Evolutionary conservation across 805 yeast species (phyloP).

Genomic region (Candida michaelii): DNA sequence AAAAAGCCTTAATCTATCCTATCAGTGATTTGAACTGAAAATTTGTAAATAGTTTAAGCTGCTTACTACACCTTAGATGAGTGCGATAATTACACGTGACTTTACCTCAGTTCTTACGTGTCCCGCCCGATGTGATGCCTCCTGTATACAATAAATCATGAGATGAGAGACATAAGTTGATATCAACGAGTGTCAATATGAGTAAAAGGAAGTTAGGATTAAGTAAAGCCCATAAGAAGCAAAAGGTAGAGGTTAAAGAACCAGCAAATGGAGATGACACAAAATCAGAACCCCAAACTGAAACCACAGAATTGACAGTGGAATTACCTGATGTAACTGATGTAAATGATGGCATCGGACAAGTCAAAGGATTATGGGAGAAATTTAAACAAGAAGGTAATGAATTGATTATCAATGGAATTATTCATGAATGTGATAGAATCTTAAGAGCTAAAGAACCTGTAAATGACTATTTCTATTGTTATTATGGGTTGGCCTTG

Average conservation of each 20-base stretch:
- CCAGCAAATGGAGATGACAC: not conserved
- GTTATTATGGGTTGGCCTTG: conserved; percentile 69
- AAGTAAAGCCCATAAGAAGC: conserved; percentile 42
- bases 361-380: conserved; percentile 69
- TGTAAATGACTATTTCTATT: conserved; percentile 13
- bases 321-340: conserved; percentile 70
- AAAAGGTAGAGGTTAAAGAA: conserved; percentile 14
- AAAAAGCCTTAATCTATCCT: too few relatives aligned
- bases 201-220: conserved; percentile 40
- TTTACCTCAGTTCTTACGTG: not conserved
- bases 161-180: too few relatives aligned
- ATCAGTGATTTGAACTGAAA: too few relatives aligned
- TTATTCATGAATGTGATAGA: conserved; percentile 90
- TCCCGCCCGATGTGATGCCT: not conserved
- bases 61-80: not conserved
- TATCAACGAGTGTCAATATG: too few relatives aligned
- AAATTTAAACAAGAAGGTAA: conserved; percentile 52
- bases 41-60: too few relatives aligned
- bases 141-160: not conserved
- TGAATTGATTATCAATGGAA: conserved; percentile 70
- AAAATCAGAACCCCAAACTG: conserved; percentile 17
- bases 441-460: conserved; percentile 50
- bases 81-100: conserved; percentile 9
- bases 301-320: conserved; percentile 39
- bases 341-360: conserved; percentile 77